Evolutionary conservation across 371 early-diverging fungal genomes (phyloP).

Genomic region (Mortierella sp.): DNA sequence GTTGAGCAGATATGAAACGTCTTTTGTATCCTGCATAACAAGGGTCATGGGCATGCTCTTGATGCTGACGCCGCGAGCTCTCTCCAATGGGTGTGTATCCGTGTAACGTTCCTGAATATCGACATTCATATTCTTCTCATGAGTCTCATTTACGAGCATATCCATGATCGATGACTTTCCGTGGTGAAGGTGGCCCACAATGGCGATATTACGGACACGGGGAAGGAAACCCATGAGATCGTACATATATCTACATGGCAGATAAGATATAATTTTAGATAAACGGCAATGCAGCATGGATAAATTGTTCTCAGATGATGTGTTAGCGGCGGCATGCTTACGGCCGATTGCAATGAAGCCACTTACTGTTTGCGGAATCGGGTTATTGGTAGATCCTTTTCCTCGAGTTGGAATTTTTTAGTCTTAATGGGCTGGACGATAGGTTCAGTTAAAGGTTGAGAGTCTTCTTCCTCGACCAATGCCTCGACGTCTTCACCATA

Average conservation of each 20-base stretch:
- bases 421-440: slow-evolving; percentile 93
- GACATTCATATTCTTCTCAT: slow-evolving; percentile 72
- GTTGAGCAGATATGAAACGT: slow-evolving; percentile 92
- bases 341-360: background rate
- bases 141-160: slow-evolving; percentile 91
- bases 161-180: slow-evolving; percentile 97
- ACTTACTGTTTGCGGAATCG: slow-evolving; percentile 89
- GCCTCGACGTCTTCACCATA: slow-evolving; percentile 96
- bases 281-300: background rate
- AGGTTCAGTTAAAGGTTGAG: slow-evolving; percentile 95
- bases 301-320: background rate
- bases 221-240: slow-evolving; percentile 88
- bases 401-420: slow-evolving; percentile 87
- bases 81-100: slow-evolving; percentile 93
- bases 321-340: background rate
- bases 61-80: slow-evolving; percentile 90
- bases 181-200: slow-evolving; percentile 97
- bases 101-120: slow-evolving; percentile 86
- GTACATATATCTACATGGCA: slow-evolving; percentile 72
- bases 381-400: slow-evolving; percentile 88
- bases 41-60: slow-evolving; percentile 95
- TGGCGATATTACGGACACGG: slow-evolving; percentile 87
- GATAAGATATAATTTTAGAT: background rate
- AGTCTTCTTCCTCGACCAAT: slow-evolving; percentile 94
- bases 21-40: slow-evolving; percentile 87